phyloP scores from a whole-genome alignment of 176 grass and related monocot genomes.

The Calamus simplicifolius region DNA sequence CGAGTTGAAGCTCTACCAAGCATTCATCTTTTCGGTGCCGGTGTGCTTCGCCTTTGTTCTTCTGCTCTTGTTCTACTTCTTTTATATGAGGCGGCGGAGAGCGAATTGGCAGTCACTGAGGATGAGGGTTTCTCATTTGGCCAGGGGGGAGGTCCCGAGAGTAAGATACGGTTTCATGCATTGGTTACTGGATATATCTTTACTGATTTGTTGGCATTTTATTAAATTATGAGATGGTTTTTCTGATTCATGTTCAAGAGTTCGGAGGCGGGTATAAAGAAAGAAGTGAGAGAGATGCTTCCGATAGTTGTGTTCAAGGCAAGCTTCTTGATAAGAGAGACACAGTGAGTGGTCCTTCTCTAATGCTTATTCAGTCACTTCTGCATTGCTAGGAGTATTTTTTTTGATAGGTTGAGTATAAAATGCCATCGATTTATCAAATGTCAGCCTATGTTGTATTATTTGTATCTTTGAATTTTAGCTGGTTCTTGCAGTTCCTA shows the following conservation, averaged over 20 bases:
- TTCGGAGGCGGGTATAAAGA: slow-evolving; percentile 63
- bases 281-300: slow-evolving; percentile 85
- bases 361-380: neutral
- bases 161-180: slow-evolving; percentile 25
- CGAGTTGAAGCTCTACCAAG: slow-evolving; percentile 91
- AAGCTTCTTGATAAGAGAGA: slow-evolving; percentile 92
- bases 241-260: slow-evolving; percentile 5
- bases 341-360: slow-evolving; percentile 55
- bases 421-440: too few species aligned
- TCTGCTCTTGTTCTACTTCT: slow-evolving; percentile 80
- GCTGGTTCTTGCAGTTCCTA: too few species aligned
- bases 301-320: slow-evolving; percentile 86
- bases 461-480: too few species aligned
- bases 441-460: too few species aligned
- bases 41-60: slow-evolving; percentile 82
- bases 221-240: neutral
- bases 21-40: slow-evolving; percentile 86
- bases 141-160: slow-evolving; percentile 52
- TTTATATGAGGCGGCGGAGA: slow-evolving; percentile 71
- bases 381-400: neutral
- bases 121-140: slow-evolving; percentile 56
- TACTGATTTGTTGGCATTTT: slow-evolving; percentile 1
- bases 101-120: slow-evolving; percentile 76
- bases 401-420: too few species aligned
- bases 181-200: neutral